A percentile compares a stretch with the other conserved stretches of the same genome.
Conservation (phyloP, 768 basidiomycete genomes). For the Tricholoma furcatifolium region DNA sequence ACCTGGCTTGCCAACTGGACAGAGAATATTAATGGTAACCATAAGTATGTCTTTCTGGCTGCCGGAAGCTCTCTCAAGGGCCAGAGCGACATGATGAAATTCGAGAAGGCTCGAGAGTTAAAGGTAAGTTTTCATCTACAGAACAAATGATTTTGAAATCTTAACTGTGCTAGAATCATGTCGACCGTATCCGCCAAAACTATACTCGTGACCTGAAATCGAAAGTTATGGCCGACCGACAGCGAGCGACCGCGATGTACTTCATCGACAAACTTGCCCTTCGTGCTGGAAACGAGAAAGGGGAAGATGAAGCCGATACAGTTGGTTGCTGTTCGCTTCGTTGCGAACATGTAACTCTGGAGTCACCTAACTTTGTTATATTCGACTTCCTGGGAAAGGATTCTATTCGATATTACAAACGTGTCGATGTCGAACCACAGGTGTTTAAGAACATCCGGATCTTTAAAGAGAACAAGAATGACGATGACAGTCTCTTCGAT, state of each 20-base stretch:
- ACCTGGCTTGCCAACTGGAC: constrained; percentile 99
- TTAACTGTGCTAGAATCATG: constrained; percentile 62
- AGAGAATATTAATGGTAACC: constrained; percentile 93
- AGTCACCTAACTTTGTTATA: constrained; percentile 81
- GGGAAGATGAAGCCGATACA: constrained; percentile 98
- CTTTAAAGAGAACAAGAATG: constrained; percentile 92
- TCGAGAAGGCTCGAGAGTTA: constrained; percentile 95
- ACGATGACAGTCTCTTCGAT: constrained; percentile 90
- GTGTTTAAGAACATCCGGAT: constrained; percentile 98
- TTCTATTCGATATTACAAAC: constrained; percentile 95
- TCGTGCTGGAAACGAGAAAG: constrained; percentile 99
- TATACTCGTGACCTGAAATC: constrained; percentile 82
- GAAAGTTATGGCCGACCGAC: constrained; percentile 92
- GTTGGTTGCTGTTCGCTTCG: constrained; percentile 98
- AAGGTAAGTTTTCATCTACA: constrained; percentile 60
- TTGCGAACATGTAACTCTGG: constrained; percentile 93
- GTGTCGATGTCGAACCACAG: constrained; percentile 84
- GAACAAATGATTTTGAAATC: neutral
- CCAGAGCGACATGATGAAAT: constrained; percentile 96
- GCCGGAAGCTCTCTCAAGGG: constrained; percentile 98
- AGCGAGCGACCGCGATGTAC: constrained; percentile 99
- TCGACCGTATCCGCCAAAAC: constrained; percentile 87
- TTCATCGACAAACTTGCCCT: constrained; percentile 97
- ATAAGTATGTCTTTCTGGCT: constrained; percentile 97
- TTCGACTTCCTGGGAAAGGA: constrained; percentile 99